Evolutionary conservation across 352 stramenopile genomes (phyloP), one percentile per base, ranked within the genome.

Genomic region (Pythium oligandrum): DNA sequence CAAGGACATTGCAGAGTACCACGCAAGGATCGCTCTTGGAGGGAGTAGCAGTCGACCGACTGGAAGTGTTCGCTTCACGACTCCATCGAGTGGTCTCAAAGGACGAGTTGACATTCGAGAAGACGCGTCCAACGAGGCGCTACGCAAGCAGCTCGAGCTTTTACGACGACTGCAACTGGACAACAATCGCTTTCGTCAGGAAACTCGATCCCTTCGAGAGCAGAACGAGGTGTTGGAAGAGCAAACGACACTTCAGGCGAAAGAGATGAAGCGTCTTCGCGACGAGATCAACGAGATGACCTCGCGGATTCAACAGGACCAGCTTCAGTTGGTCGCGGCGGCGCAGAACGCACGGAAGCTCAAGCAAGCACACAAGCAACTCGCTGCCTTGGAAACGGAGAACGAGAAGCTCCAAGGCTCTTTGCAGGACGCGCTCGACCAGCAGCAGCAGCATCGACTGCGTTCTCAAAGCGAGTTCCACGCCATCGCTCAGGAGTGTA

Each of bases 181-280:
- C 42, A 90, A 90, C 59, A 86, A 83, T 46, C 74, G 76, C 44
- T 85, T 90, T 38, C 75, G 76, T 8, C 68, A 75, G 37, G 79
- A 90, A 38, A 60, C 61, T 3, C 64, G 72, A 6, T 59, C 67
- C 2, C 55, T 83, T 17, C 60, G 73, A 11, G 76, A 82, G 31
- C 65, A 75, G 39, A 77, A 81, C 33, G 64, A 75, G 7, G 56
- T 61, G 11, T 53, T 89, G 0, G 65, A 76, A 43, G 71, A 83
- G 51, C 66, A 70, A 10, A 63, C 66, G 33, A 44, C 73, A 17
- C 38, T 75, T 2, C 68, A 78, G 48, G 61, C 77, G 34, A 61
- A 60, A 8, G 79, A 90, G 61, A 64, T 76, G 38, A 68, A 71
- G 55, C 70, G 73, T 0, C 62, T 84, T 36, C 59, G 72, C 4